Evolutionary conservation across 345 rosid genomes (phyloP).

Genomic region (Hibiscus tridactylites): DNA sequence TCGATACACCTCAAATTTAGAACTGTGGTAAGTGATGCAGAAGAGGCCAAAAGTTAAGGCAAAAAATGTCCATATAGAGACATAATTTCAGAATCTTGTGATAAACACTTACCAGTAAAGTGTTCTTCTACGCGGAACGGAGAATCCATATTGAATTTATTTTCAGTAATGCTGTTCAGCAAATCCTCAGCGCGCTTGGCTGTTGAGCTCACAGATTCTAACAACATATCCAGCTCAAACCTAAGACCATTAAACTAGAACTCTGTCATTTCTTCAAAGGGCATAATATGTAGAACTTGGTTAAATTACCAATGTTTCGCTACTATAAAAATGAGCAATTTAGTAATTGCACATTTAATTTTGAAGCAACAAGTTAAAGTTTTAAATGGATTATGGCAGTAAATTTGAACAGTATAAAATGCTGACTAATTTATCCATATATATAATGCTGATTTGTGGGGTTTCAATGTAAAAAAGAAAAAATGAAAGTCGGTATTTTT

Average conservation of each 20-base stretch:
- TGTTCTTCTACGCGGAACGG: not conserved
- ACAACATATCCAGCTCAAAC: not conserved
- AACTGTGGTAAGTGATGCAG: not conserved
- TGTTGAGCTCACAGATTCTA: not conserved
- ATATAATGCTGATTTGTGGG: no score
- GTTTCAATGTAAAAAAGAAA: not conserved
- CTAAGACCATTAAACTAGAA: not conserved
- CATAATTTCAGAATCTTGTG: not conserved
- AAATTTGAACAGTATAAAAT: not conserved
- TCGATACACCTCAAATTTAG: not conserved
- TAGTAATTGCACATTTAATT: not conserved
- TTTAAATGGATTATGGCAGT: not conserved
- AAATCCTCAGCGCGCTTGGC: not conserved
- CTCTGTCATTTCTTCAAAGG: not conserved
- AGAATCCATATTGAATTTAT: not conserved
- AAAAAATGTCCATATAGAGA: not conserved
- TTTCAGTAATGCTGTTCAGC: not conserved
- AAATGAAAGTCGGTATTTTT: not conserved
- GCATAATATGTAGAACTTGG: not conserved
- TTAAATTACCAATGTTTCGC: not conserved
- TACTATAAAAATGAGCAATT: not conserved
- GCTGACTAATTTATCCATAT: not conserved
- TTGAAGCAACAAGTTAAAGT: not conserved
- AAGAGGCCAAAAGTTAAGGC: not conserved
- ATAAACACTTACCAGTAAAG: not conserved